Evolutionary conservation across 164 flowering plant genomes (phyloP).

Genomic region (Dillenia turbinata): DNA sequence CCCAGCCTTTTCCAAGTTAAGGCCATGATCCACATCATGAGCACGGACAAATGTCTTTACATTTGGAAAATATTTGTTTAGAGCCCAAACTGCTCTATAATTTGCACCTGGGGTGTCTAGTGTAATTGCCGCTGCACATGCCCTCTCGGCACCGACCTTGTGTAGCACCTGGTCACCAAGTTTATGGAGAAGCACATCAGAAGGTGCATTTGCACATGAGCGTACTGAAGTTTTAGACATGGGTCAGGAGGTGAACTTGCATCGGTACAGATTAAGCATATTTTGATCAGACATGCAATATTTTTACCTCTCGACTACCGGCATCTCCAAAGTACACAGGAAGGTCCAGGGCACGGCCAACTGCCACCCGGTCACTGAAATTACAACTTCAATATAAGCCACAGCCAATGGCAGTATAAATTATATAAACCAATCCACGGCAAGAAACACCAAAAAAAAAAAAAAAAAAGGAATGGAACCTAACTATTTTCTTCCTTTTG

Average conservation of each 20-base stretch:
- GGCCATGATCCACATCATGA: conserved; percentile 98
- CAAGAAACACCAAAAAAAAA: neutral
- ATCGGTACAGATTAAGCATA: neutral
- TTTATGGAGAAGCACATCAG: conserved; percentile 16
- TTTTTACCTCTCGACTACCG: conserved; percentile 95
- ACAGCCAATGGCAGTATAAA: too few species aligned
- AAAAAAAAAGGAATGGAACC: neutral
- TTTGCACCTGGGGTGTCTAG: conserved; percentile 98
- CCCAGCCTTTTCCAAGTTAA: conserved; percentile 98
- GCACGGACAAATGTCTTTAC: conserved; percentile 99
- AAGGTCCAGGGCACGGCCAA: conserved; percentile 95
- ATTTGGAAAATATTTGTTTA: conserved; percentile 94
- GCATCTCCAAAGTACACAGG: conserved; percentile 99
- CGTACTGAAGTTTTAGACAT: neutral
- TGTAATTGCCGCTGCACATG: conserved; percentile 97
- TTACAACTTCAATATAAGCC: neutral
- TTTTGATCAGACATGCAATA: neutral
- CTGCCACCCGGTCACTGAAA: conserved; percentile 92
- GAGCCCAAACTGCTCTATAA: conserved; percentile 98
- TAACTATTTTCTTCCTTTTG: too few species aligned
- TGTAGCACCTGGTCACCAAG: conserved; percentile 69
- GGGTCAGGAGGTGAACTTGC: neutral
- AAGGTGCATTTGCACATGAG: conserved; percentile 1
- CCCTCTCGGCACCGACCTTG: conserved; percentile 97
- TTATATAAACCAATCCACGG: too few species aligned